A percentile compares a stretch with the other conserved stretches of the same genome.
phyloP scores from a whole-genome alignment of 441 rosid species.

The Dalechampia spathulata region DNA sequence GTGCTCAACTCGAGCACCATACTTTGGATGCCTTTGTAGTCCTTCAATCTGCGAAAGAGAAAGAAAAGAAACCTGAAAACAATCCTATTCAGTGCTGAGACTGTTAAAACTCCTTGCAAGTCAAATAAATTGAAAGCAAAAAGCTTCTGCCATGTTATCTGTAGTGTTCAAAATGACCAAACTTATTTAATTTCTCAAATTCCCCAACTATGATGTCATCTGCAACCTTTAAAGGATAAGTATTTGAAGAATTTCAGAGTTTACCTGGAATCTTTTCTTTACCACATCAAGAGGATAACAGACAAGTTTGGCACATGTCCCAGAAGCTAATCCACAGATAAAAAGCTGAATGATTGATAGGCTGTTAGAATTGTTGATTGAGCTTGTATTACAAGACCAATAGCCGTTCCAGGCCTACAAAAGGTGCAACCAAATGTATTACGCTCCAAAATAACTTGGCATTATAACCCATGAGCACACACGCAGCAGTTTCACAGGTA shows the following conservation, averaged over 20 bases:
- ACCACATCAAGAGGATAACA: slow-evolving; percentile 99
- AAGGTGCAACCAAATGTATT: not conserved
- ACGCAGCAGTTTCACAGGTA: too few relatives aligned
- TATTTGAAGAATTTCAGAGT: too few relatives aligned
- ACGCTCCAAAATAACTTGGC: not conserved
- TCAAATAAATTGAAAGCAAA: too few relatives aligned
- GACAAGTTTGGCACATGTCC: slow-evolving; percentile 95
- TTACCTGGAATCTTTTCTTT: slow-evolving; percentile 95
- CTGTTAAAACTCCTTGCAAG: too few relatives aligned
- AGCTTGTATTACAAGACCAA: slow-evolving; percentile 30
- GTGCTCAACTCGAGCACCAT: slow-evolving; percentile 78
- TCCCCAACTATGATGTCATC: too few relatives aligned
- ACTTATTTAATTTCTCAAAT: too few relatives aligned
- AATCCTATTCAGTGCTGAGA: not conserved
- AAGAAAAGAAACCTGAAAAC: not conserved
- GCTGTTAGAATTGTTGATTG: slow-evolving; percentile 27
- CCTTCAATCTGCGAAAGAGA: slow-evolving; percentile 73
- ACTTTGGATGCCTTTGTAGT: slow-evolving; percentile 74
- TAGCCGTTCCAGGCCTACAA: slow-evolving; percentile 72
- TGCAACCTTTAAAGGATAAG: too few relatives aligned
- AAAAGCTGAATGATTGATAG: slow-evolving; percentile 77
- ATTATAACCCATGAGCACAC: too few relatives aligned
- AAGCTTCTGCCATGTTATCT: too few relatives aligned
- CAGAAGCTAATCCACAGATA: slow-evolving; percentile 84
- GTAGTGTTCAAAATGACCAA: too few relatives aligned